Conservation (phyloP, 2,329 filamentous ascomycete species). For the Alternaria gansuensis region DNA sequence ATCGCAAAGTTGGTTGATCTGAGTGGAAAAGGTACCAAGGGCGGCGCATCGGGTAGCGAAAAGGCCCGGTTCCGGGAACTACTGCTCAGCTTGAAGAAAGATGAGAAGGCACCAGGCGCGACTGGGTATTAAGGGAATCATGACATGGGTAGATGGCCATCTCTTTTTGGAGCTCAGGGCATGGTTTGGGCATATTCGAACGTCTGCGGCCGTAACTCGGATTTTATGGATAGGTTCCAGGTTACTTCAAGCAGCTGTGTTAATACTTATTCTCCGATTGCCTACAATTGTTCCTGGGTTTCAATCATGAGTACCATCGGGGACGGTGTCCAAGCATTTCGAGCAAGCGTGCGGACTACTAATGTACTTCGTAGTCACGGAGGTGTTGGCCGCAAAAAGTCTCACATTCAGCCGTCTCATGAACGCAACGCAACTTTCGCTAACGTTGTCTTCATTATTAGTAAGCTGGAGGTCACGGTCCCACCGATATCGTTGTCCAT, state of each 20-base stretch:
- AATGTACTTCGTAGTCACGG: not conserved
- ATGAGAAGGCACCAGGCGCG: constrained; percentile 80
- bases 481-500: not conserved
- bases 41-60: constrained; percentile 86
- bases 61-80: constrained; percentile 97
- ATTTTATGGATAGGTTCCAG: constrained; percentile 37
- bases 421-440: not conserved
- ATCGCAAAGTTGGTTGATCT: constrained; percentile 98
- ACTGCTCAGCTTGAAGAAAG: constrained; percentile 86
- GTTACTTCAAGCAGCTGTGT: constrained; percentile 35
- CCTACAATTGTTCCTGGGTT: not conserved
- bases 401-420: not conserved
- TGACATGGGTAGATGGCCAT: constrained; percentile 19
- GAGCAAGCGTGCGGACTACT: not conserved
- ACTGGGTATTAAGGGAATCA: constrained; percentile 52
- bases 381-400: not conserved
- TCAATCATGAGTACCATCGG: not conserved
- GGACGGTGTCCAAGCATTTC: not conserved
- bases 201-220: constrained; percentile 26
- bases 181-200: constrained; percentile 27
- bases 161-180: constrained; percentile 19
- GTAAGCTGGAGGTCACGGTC: not conserved
- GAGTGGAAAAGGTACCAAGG: constrained; percentile 88
- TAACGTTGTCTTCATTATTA: not conserved
- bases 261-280: constrained; percentile 27